phyloP scores from a whole-genome alignment of 2,329 filamentous ascomycete genomes.

The Neonectria coccinea region DNA sequence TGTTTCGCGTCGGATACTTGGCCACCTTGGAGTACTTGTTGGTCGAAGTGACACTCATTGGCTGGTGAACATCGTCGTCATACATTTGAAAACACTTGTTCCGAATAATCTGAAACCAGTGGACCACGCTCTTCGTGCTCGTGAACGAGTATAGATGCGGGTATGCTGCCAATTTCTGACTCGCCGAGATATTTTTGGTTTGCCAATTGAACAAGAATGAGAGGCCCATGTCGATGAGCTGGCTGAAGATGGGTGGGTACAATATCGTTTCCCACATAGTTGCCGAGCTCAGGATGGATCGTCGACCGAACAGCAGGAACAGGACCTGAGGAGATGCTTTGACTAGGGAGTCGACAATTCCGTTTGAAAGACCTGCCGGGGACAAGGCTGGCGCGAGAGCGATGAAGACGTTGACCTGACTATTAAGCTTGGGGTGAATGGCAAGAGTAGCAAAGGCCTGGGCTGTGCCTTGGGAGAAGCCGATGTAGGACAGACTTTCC shows the following conservation, averaged over 20 bases:
- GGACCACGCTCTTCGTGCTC: constrained; percentile 95
- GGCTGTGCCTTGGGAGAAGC: constrained; percentile 96
- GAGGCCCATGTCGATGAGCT: constrained; percentile 84
- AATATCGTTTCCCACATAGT: constrained; percentile 98
- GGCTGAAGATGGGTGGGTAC: constrained; percentile 93
- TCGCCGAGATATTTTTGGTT: constrained; percentile 82
- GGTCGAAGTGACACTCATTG: constrained; percentile 75
- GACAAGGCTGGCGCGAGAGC: constrained; percentile 97
- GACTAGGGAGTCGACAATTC: constrained; percentile 90
- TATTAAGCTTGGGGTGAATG: constrained; percentile 91
- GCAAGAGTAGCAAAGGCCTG: constrained; percentile 95
- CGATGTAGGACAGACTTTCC: constrained; percentile 90
- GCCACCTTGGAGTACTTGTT: constrained; percentile 95
- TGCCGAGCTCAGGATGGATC: constrained; percentile 90
- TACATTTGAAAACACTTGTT: constrained; percentile 98
- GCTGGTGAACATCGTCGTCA: constrained; percentile 90
- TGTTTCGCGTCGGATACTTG: constrained; percentile 95
- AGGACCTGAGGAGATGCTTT: constrained; percentile 94
- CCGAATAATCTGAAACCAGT: constrained; percentile 99
- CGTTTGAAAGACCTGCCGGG: constrained; percentile 88
- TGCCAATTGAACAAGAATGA: constrained; percentile 91
- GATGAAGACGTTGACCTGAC: constrained; percentile 95
- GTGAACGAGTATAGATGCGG: constrained; percentile 97
- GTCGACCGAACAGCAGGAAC: constrained; percentile 91
- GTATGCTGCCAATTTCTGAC: constrained; percentile 95